phyloP scores from a whole-genome alignment of 208 protist species.

The Herpetomonas tarakana region DNA sequence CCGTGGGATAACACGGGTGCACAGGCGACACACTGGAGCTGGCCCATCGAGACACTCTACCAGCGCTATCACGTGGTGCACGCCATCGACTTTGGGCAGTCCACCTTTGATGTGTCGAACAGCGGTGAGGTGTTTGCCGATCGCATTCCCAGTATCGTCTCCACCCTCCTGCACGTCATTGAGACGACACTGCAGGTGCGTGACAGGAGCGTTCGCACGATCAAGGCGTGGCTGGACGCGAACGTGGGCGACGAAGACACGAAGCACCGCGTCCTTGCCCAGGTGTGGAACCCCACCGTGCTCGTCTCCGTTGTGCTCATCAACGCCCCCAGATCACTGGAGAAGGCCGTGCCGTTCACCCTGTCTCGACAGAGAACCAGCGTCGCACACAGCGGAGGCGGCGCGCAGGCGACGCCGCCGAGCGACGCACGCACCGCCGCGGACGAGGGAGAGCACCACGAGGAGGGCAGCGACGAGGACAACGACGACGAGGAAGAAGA shows the following conservation, averaged over 20 bases:
- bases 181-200: constrained; percentile 59
- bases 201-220: constrained; percentile 34
- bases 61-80: constrained; percentile 79
- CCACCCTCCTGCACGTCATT: constrained; percentile 62
- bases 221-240: constrained; percentile 42
- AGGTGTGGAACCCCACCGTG: constrained; percentile 72
- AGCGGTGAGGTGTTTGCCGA: constrained; percentile 77
- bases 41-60: constrained; percentile 80
- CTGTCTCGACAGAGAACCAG: not conserved
- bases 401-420: too few relatives aligned
- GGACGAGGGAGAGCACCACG: too few relatives aligned
- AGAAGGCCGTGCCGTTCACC: constrained; percentile 8
- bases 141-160: constrained; percentile 57
- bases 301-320: constrained; percentile 69
- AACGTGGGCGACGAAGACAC: constrained; percentile 35
- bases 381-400: too few relatives aligned
- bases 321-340: constrained; percentile 52
- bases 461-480: not conserved
- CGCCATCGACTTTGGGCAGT: constrained; percentile 69
- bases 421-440: too few relatives aligned
- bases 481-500: not conserved
- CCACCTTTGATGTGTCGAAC: constrained; percentile 62
- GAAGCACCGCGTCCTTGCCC: constrained; percentile 31
- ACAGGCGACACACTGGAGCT: constrained; percentile 60
- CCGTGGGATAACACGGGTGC: constrained; percentile 62